Percentiles rank a stretch among this genome's conserved stretches.
These are phyloP conservation scores for Simplicillium aogashimaense DNA, from an alignment of 2,329 filamentous ascomycete species.

Conservation along the genomic window DNA sequence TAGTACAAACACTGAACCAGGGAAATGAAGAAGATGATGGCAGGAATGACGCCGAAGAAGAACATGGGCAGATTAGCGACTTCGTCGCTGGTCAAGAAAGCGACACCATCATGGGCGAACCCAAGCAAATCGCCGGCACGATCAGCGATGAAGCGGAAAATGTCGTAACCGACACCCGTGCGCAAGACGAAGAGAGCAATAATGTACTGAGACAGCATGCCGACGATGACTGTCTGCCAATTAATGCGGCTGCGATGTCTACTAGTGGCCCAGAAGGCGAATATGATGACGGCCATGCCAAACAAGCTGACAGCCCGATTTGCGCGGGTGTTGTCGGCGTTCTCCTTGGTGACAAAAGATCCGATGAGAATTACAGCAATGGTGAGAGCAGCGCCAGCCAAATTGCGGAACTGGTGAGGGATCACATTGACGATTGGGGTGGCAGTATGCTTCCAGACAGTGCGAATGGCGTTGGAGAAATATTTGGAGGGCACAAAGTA, in stretches of 20 bases:
- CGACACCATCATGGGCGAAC: slow-evolving; percentile 63
- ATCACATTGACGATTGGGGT: slow-evolving; percentile 49
- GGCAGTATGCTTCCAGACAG: slow-evolving; percentile 57
- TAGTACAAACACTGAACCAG: slow-evolving; percentile 84
- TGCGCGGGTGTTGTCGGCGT: slow-evolving; percentile 63
- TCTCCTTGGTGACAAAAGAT: slow-evolving; percentile 63
- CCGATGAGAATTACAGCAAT: slow-evolving; percentile 68
- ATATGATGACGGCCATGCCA: slow-evolving; percentile 64
- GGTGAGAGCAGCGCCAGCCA: slow-evolving; percentile 52
- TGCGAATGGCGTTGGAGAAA: slow-evolving; percentile 56
- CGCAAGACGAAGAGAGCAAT: slow-evolving; percentile 82
- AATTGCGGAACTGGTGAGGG: slow-evolving; percentile 55
- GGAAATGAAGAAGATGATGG: slow-evolving; percentile 93
- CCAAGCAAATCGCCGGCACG: slow-evolving; percentile 65
- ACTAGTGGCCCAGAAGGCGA: slow-evolving; percentile 60
- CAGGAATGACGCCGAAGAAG: slow-evolving; percentile 69
- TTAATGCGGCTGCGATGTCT: slow-evolving; percentile 52
- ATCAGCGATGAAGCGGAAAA: slow-evolving; percentile 79
- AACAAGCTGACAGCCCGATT: slow-evolving; percentile 77
- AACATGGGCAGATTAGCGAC: slow-evolving; percentile 53
- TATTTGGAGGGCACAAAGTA: slow-evolving; percentile 61
- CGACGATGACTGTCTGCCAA: slow-evolving; percentile 77
- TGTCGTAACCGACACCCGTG: slow-evolving; percentile 72
- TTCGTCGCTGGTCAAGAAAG: slow-evolving; percentile 46
- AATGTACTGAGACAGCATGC: slow-evolving; percentile 82